Conservation (phyloP, 345 rosid species). For the Hibiscus mutabilis region DNA sequence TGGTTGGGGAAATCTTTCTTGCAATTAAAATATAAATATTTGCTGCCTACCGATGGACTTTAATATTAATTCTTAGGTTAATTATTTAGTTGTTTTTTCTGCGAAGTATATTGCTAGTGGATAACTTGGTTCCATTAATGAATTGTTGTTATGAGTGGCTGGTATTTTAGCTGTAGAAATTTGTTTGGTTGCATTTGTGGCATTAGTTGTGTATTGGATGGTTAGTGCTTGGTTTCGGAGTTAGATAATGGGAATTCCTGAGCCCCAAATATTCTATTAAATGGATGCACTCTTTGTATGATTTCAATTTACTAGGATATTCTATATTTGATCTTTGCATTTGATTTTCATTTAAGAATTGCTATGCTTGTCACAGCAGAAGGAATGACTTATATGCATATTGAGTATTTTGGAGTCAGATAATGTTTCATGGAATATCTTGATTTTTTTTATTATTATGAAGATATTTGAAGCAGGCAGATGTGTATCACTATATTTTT, state of each 20-base stretch:
- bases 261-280: background rate
- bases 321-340: background rate
- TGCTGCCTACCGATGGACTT: background rate
- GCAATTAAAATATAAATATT: background rate
- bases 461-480: conserved; percentile 1
- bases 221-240: background rate
- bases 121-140: background rate
- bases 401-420: background rate
- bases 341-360: background rate
- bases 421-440: background rate
- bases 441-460: background rate
- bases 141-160: background rate
- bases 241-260: background rate
- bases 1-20: background rate
- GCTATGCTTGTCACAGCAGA: background rate
- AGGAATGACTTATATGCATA: background rate
- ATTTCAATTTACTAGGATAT: background rate
- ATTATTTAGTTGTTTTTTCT: background rate
- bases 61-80: background rate
- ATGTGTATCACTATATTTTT: background rate
- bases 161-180: background rate
- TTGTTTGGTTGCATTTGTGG: background rate
- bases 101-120: background rate
- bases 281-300: background rate
- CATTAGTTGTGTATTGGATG: background rate